Evolutionary conservation across 148 eudicot species (phyloP), one percentile per base, ranked within the genome.

Genomic region (Polygonum maritimum): DNA sequence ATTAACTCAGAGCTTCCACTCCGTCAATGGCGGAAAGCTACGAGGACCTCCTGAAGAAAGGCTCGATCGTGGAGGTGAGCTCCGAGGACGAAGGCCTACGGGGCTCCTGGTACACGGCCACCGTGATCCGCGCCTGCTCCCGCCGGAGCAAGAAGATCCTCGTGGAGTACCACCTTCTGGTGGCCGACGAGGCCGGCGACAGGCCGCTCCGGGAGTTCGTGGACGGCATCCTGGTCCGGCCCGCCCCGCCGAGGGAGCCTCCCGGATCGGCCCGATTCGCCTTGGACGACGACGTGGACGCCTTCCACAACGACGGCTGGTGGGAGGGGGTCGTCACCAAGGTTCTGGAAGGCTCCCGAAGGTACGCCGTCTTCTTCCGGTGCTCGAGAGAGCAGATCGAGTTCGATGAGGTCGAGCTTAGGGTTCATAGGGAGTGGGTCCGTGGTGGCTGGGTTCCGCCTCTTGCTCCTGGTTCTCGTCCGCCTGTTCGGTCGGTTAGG

Each of bases 221-320:
- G 1, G 73, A 83, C 48, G 74, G 75, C 5, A 12, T 78, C 0
- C 75, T 81, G 2, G 72, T 90, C n/a, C 81, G 97, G 4, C 97
- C 97, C 9, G 19, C 79, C 3, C 92, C 92, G 2, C 92, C 91
- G 0, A 62, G 77, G 0, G 81, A 77, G 10, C 77, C 77, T 3
- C 19, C 36, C n/a, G 36, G 69, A 16, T 69, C 47, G 14, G 38
- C 38, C 18, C n/a, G 69, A 7, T 87, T 85, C 52, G 40, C 73
- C 13, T 19, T 77, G 12, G 75, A 80, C 82, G 89, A 92, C 26
- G 84, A 83, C 12, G 95, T 89, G 22, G 95, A 90, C 40, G 97
- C 91, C 14, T 90, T 58, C 40, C 87, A 89, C 74, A 81, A 82
- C 44, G 97, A 90, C 31, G 97, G 92, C 0, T 92, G 97, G 97